phyloP scores from a whole-genome alignment of 352 stramenopile species.

The Peronosclerospora sorghi region DNA sequence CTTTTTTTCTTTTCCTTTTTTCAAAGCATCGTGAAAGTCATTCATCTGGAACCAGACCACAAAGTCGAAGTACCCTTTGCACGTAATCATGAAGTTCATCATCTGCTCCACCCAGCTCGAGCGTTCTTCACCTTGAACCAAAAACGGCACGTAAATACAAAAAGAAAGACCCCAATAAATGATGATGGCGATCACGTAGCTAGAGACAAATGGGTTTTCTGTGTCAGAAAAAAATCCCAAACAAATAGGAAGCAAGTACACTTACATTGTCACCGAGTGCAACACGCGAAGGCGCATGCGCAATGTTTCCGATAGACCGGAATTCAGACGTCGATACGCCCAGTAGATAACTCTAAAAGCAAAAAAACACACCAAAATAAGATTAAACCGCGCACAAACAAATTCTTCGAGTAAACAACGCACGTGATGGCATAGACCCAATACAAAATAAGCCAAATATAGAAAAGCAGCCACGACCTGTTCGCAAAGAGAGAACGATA shows the following conservation, averaged over 20 bases:
- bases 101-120: slow-evolving; percentile 47
- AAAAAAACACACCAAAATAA: background rate
- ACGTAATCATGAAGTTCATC: slow-evolving; percentile 87
- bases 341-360: slow-evolving; percentile 61
- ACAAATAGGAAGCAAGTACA: background rate
- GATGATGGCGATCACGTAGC: slow-evolving; percentile 86
- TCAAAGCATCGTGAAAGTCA: slow-evolving; percentile 45
- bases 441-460: slow-evolving; percentile 81
- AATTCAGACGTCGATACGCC: slow-evolving; percentile 70
- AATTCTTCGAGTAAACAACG: slow-evolving; percentile 3
- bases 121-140: slow-evolving; percentile 47
- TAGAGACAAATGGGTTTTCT: slow-evolving; percentile 9
- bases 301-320: slow-evolving; percentile 73
- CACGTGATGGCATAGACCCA: slow-evolving; percentile 78
- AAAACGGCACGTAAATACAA: slow-evolving; percentile 75
- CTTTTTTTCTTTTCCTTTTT: slow-evolving; percentile 40
- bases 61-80: slow-evolving; percentile 85
- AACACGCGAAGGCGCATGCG: slow-evolving; percentile 78
- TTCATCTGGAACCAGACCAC: slow-evolving; percentile 87
- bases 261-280: slow-evolving; percentile 81
- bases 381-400: background rate
- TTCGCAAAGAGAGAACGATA: background rate
- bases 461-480: slow-evolving; percentile 78
- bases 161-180: slow-evolving; percentile 85
- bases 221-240: background rate